Percentiles rank a stretch among this genome's conserved stretches.
phyloP scores from a whole-genome alignment of 2,329 filamentous ascomycete genomes.

The Pestalotiopsis sp. region DNA sequence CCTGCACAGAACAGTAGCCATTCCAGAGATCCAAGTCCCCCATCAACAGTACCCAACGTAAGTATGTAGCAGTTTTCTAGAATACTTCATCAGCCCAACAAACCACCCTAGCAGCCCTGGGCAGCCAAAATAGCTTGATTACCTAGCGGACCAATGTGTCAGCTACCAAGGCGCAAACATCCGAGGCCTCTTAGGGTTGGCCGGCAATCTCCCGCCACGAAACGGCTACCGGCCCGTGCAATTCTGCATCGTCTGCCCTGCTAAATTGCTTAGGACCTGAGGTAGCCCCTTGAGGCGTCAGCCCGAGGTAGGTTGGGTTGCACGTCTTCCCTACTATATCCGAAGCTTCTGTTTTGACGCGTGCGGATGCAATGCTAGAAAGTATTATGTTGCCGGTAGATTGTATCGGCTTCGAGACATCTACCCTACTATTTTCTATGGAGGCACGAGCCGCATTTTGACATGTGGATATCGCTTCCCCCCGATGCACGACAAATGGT shows the following conservation, averaged over 20 bases:
- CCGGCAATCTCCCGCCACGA: background rate
- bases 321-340: background rate
- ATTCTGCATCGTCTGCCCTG: background rate
- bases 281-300: background rate
- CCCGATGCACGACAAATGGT: background rate
- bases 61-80: background rate
- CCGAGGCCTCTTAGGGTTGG: background rate
- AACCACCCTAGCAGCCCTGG: background rate
- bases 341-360: background rate
- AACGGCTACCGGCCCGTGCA: background rate
- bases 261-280: background rate
- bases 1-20: too few relatives aligned
- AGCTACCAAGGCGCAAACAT: background rate
- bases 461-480: background rate
- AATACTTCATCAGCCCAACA: background rate
- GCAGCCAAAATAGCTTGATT: too few relatives aligned
- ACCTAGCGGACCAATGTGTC: background rate
- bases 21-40: too few relatives aligned
- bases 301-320: background rate
- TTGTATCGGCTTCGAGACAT: background rate
- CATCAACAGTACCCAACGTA: too few relatives aligned
- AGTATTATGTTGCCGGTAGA: background rate
- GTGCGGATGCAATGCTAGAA: background rate
- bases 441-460: background rate
- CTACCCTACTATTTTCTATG: background rate